phyloP scores from a whole-genome alignment of 2,329 filamentous ascomycete genomes.

The Aspergillus udagawae region DNA sequence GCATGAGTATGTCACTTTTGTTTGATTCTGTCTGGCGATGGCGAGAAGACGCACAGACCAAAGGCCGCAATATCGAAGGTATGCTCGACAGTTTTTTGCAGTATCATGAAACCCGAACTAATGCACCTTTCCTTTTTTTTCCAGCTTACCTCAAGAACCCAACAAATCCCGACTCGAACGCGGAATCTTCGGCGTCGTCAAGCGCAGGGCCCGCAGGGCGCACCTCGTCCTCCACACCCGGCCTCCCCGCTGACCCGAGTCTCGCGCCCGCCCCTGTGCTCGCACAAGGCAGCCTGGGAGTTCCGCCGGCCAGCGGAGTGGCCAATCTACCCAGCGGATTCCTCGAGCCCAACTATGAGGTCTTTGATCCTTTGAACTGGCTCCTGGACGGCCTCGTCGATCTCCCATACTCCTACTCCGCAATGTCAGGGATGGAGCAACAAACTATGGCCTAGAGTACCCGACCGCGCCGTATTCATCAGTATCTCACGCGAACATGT shows the following conservation, averaged over 20 bases:
- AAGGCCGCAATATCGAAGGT: conserved; percentile 70
- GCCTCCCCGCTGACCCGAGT: conserved; percentile 42
- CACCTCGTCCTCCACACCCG: conserved; percentile 31
- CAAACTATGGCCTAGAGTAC: conserved; percentile 27
- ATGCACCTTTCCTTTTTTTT: neutral
- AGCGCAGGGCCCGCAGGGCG: conserved; percentile 43
- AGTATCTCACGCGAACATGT: neutral
- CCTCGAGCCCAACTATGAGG: conserved; percentile 70
- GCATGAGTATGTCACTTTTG: conserved; percentile 65
- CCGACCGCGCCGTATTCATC: neutral
- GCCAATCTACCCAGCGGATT: conserved; percentile 47
- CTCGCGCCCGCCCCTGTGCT: conserved; percentile 37
- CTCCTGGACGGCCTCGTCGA: conserved; percentile 82
- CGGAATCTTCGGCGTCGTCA: conserved; percentile 67
- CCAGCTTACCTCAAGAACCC: conserved; percentile 73
- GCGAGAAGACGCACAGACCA: conserved; percentile 63
- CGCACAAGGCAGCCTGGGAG: conserved; percentile 27
- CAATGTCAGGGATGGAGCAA: conserved; percentile 47
- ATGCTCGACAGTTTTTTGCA: conserved; percentile 32
- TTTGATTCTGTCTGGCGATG: conserved; percentile 67
- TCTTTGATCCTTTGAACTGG: conserved; percentile 92
- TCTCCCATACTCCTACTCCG: conserved; percentile 66
- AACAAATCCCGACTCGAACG: conserved; percentile 75
- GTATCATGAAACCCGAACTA: neutral
- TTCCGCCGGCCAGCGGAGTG: conserved; percentile 23